Evolutionary conservation across 2,329 filamentous ascomycete genomes (phyloP), one percentile per base, ranked within the genome.

Genomic region (Calonectria leucothoes): DNA sequence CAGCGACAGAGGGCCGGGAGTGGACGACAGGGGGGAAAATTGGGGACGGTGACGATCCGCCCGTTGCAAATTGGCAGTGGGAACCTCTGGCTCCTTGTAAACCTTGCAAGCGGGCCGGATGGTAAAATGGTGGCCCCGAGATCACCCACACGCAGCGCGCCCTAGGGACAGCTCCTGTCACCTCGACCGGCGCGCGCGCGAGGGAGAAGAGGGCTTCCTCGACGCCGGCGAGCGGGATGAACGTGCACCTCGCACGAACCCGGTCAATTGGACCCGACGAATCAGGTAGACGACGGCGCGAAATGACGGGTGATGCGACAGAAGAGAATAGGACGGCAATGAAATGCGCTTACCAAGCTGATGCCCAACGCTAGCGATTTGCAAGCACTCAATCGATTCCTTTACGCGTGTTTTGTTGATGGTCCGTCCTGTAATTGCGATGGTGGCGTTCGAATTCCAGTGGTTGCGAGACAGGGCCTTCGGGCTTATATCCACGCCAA

Each of bases 21-120:
- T 39, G 48, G 29, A 42, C 23, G 48, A 67, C 65, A 67, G 63
- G 70, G 66, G 66, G 45, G 65, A 69, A 70, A 70, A 70, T 70
- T 66, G 70, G 52, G 77, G 74, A 80, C 76, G 75, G 78, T 77
- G 74, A 79, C 76, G 78, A 79, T 80, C 78, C 77, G 77, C 77
- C 76, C 55, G 72, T 71, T 80, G 77, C 73, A 80, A 80, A 80
- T 80, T 80, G 76, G 76, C 37, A 77, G 78, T 80, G 78, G 78
- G 64, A 66, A 75, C 64, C 59, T 67, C 63, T 31, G 55, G n/a
- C 29, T 45, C 29, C 48, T 49, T 69, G 70, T 67, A 65, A 76
- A 70, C 64, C 70, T 59, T 71, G 78, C 75, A 76, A 76, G 73
- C 76, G 66, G 71, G 69, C 73, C 71, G 69, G 57, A 73, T 51